Evolutionary conservation across 148 eudicot genomes (phyloP).

Genomic region (Linanthus parryae): DNA sequence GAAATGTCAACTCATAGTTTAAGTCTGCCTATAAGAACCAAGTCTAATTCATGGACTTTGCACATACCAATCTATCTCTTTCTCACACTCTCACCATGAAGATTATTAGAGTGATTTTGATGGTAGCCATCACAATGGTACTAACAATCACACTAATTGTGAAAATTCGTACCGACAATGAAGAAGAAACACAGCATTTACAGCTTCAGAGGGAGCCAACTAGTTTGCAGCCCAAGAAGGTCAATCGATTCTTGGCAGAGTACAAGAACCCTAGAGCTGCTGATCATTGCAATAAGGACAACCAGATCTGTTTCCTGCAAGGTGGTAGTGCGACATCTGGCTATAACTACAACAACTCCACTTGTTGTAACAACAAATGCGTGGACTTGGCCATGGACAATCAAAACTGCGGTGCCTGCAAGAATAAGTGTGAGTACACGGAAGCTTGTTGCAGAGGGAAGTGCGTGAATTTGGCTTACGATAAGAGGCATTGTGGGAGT

Average conservation of each 20-base stretch:
- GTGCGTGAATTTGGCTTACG: conserved; percentile 44
- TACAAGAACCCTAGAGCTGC: conserved; percentile 42
- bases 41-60: too few relatives aligned
- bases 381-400: conserved; percentile 34
- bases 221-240: conserved; percentile 14
- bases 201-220: neutral
- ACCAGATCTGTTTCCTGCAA: conserved; percentile 21
- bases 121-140: conserved; percentile 27
- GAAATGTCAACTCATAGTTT: too few relatives aligned
- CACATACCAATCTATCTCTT: too few relatives aligned
- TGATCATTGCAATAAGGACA: conserved; percentile 51
- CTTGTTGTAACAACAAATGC: conserved; percentile 75
- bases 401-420: conserved; percentile 53
- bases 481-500: conserved; percentile 61
- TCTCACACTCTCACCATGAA: too few relatives aligned
- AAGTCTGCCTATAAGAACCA: too few relatives aligned
- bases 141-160: conserved; percentile 12
- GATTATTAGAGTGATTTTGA: conserved; percentile 15
- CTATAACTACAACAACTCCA: conserved; percentile 34
- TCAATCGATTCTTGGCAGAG: conserved; percentile 46
- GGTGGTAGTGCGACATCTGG: too few relatives aligned
- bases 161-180: neutral
- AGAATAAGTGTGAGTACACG: conserved; percentile 36
- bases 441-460: conserved; percentile 50
- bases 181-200: too few relatives aligned